These are phyloP conservation scores for Rhynchosporium graminicola DNA, from an alignment of 2,329 filamentous ascomycete species.

Conservation along the genomic window DNA sequence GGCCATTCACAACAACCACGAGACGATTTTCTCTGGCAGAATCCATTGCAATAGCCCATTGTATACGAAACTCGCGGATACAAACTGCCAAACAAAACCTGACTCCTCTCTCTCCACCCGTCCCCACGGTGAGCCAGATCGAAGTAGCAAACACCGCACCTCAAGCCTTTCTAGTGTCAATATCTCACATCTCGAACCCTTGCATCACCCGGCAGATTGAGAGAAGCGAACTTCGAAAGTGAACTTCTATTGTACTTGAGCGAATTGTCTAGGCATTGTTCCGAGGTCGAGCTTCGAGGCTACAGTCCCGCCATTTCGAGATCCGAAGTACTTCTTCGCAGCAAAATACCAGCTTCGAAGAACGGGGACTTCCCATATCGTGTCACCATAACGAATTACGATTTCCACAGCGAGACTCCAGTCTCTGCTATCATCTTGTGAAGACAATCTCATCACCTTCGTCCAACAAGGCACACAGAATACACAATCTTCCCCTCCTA, in stretches of 20 bases:
- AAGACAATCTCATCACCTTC: not conserved
- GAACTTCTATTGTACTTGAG: constrained; percentile 1
- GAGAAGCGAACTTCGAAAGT: not conserved
- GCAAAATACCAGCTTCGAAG: not conserved
- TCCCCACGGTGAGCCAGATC: not conserved
- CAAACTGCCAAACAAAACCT: too few species aligned
- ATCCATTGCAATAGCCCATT: too few species aligned
- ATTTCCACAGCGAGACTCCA: not conserved
- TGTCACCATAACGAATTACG: not conserved
- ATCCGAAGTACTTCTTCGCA: not conserved
- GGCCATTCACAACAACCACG: not conserved
- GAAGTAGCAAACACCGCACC: not conserved
- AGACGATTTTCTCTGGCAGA: not conserved
- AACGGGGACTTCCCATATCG: not conserved
- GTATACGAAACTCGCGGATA: too few species aligned
- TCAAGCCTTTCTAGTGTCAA: not conserved
- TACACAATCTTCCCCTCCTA: not conserved
- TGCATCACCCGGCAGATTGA: not conserved
- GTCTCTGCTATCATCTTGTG: not conserved
- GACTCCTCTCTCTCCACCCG: not conserved
- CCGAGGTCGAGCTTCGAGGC: not conserved
- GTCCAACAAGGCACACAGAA: not conserved
- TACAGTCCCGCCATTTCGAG: not conserved
- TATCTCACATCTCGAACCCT: not conserved
- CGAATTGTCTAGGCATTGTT: not conserved